Percentiles rank a stretch among this genome's conserved stretches.
These are phyloP conservation scores for Furcasterigmium furcatum DNA, from an alignment of 2,329 filamentous ascomycete species.

Conservation along the genomic window DNA sequence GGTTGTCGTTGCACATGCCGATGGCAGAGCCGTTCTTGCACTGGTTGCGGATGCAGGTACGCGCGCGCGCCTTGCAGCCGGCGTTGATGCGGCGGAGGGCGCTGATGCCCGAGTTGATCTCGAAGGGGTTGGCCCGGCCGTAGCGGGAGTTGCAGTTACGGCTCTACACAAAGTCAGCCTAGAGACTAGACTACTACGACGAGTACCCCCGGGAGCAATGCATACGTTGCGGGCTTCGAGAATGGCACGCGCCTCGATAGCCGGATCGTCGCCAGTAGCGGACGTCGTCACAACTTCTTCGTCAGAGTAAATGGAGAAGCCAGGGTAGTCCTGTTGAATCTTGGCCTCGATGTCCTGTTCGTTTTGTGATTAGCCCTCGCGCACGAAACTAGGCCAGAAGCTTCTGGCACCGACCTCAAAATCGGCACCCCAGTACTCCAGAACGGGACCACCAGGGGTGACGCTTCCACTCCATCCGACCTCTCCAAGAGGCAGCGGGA, in stretches of 20 bases:
- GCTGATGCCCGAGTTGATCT: slow-evolving; percentile 2
- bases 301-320: slow-evolving; percentile 1
- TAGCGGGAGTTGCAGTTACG: not conserved
- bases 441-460: not conserved
- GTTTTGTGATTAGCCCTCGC: too few species aligned
- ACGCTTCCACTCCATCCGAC: slow-evolving; percentile 2
- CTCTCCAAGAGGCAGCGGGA: slow-evolving; percentile 2
- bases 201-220: too few species aligned
- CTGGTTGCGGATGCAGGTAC: slow-evolving; percentile 2
- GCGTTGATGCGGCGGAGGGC: not conserved
- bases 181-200: not conserved
- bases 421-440: slow-evolving; percentile 2
- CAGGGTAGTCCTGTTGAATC: slow-evolving; percentile 1
- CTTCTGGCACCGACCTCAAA: not conserved
- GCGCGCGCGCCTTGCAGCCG: slow-evolving; percentile 1
- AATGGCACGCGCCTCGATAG: not conserved
- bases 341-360: slow-evolving; percentile 1
- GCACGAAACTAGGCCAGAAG: not conserved
- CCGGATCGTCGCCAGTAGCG: not conserved
- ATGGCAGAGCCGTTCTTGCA: not conserved
- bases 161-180: not conserved
- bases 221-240: not conserved
- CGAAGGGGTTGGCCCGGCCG: not conserved
- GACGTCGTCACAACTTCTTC: not conserved
- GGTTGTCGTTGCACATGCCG: slow-evolving; percentile 3